Evolutionary conservation across 345 rosid species (phyloP).

Genomic region (Trapa bicornis): DNA sequence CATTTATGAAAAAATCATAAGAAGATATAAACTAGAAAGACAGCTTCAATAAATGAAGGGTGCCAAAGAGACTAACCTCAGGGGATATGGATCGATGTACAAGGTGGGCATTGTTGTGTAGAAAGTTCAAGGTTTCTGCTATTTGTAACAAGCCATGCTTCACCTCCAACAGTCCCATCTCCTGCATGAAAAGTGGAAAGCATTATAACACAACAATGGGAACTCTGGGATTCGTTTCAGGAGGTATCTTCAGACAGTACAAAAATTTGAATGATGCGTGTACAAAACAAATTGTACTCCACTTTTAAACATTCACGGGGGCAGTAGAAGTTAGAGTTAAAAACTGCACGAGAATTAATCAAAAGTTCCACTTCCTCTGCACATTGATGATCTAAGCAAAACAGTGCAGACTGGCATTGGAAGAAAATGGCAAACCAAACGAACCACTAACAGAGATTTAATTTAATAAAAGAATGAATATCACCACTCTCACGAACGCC

Average conservation of each 20-base stretch:
- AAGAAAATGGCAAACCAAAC: too few relatives aligned
- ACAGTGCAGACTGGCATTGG: too few relatives aligned
- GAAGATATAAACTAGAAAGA: neutral
- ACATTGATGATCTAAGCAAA: too few relatives aligned
- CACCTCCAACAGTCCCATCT: slow-evolving; percentile 88
- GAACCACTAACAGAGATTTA: too few relatives aligned
- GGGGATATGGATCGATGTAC: slow-evolving; percentile 86
- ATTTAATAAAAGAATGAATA: neutral
- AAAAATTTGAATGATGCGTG: neutral
- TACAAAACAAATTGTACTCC: neutral
- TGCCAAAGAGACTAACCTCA: slow-evolving; percentile 37
- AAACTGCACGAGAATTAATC: neutral
- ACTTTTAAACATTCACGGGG: neutral
- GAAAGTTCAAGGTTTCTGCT: slow-evolving; percentile 76
- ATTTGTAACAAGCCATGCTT: slow-evolving; percentile 91
- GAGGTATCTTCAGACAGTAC: neutral
- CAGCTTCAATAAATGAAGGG: neutral
- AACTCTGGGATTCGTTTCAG: neutral
- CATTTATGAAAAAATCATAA: neutral
- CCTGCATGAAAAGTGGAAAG: slow-evolving; percentile 28
- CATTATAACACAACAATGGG: neutral
- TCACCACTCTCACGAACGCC: neutral
- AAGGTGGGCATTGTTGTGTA: slow-evolving; percentile 75
- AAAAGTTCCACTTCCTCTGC: neutral
- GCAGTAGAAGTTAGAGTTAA: neutral